phyloP scores from a whole-genome alignment of 768 basidiomycete species.

The Boletellus ananas region DNA sequence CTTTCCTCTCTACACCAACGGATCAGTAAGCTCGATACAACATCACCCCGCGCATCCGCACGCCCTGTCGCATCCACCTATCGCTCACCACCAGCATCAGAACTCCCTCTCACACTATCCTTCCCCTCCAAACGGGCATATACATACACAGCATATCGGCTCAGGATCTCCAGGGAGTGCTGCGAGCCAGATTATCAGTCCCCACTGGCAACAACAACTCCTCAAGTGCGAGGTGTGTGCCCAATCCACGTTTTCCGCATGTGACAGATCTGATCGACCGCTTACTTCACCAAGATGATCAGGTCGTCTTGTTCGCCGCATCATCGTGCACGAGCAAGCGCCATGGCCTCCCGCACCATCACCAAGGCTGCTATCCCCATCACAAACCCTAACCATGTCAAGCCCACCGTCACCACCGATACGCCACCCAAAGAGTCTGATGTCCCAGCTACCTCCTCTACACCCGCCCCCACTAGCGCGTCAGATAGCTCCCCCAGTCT shows the following conservation, averaged over 20 bases:
- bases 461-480: constrained; percentile 29
- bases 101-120: constrained; percentile 75
- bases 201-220: constrained; percentile 92
- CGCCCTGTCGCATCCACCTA: constrained; percentile 43
- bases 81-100: constrained; percentile 74
- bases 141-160: constrained; percentile 54
- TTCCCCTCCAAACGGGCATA: constrained; percentile 70
- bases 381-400: constrained; percentile 79
- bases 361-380: constrained; percentile 88
- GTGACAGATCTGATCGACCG: constrained; percentile 17
- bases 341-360: constrained; percentile 85
- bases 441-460: constrained; percentile 27
- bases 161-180: constrained; percentile 56
- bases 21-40: constrained; percentile 57
- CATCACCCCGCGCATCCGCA: constrained; percentile 58
- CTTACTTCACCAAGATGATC: constrained; percentile 54
- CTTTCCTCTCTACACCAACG: constrained; percentile 74
- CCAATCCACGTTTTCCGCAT: constrained; percentile 15
- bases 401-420: constrained; percentile 36
- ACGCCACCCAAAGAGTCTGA: constrained; percentile 27
- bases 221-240: constrained; percentile 84
- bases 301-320: constrained; percentile 86
- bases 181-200: constrained; percentile 61
- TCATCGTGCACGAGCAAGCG: constrained; percentile 92
- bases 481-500: constrained; percentile 36